Percentiles rank a stretch among this genome's conserved stretches.
phyloP scores from a whole-genome alignment of 2,329 filamentous ascomycete species.

The Colletotrichum chlorophyti region DNA sequence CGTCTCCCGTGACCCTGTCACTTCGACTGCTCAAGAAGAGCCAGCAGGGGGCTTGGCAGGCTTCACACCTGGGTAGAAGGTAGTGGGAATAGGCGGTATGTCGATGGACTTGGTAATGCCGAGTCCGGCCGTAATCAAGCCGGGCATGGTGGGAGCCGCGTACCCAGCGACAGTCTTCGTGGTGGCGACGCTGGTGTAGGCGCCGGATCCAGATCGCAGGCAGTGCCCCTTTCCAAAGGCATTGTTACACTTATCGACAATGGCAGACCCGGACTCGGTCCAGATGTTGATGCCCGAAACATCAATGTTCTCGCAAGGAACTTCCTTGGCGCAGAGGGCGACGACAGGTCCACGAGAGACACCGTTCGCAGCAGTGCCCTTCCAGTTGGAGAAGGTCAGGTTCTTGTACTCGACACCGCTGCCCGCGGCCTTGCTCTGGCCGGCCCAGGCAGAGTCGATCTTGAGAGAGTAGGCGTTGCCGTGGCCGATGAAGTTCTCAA shows the following conservation, averaged over 20 bases:
- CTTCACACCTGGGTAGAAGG: slow-evolving; percentile 19
- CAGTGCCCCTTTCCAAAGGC: slow-evolving; percentile 57
- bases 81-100: slow-evolving; percentile 20
- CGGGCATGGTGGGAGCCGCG: slow-evolving; percentile 19
- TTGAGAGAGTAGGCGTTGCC: slow-evolving; percentile 64
- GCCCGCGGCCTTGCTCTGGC: slow-evolving; percentile 48
- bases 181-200: slow-evolving; percentile 19
- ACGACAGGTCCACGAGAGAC: slow-evolving; percentile 58
- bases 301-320: slow-evolving; percentile 59
- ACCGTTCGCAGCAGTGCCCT: slow-evolving; percentile 58
- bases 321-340: slow-evolving; percentile 54
- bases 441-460: slow-evolving; percentile 60
- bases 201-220: slow-evolving; percentile 15
- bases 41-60: slow-evolving; percentile 10
- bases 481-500: slow-evolving; percentile 67
- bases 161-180: slow-evolving; percentile 17
- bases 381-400: slow-evolving; percentile 62
- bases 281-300: slow-evolving; percentile 60
- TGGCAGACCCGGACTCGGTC: slow-evolving; percentile 51
- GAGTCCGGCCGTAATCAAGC: slow-evolving; percentile 13
- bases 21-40: not conserved
- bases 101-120: slow-evolving; percentile 16
- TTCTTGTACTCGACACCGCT: slow-evolving; percentile 59
- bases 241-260: slow-evolving; percentile 53
- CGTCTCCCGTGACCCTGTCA: not conserved